Evolutionary conservation across 2,329 filamentous ascomycete species (phyloP), one percentile per base, ranked within the genome.

Genomic region (Fusarium sp.): DNA sequence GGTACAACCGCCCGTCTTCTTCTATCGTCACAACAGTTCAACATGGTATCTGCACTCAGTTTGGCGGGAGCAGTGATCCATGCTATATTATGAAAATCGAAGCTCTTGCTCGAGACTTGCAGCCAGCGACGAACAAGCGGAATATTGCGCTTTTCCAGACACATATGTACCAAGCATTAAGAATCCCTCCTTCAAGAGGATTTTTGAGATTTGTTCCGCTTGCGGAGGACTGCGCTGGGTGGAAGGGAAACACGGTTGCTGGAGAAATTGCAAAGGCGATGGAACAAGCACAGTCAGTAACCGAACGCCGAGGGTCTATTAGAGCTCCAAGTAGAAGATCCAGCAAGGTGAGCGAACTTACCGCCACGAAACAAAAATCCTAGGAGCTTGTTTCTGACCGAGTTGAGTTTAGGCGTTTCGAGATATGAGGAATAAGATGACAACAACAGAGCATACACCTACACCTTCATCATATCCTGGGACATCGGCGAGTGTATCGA

Each of bases 71-170:
- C 7, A 91, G 92, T 66, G 90, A 94, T 49, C 91, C 92, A 5
- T 91, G 92, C 20, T 97, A 97, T 75, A 85, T 90, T 61, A 82
- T 97, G 73, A 90, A 88, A 33, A 86, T 97, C 60, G 90, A 86
- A 35, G 89, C 92, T 1, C 82, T 96, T 11, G 84, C 91, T 2
- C 83, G 83, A 13, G 85, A 92, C 67, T 81, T 96, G 3, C 89
- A 90, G 63, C 87, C 91, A 0, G 86, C 88, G 5, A 92, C 88
- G 51, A 97, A 97, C 80, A 91, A 91, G 76, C 88, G 93, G 65
- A 96, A 95, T 76, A 88, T 92, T 2, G 84, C 85, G n/a, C 80
- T 96, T 18, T 86, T 96, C 5, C 92, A 96, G 75, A 84, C 83
- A n/a, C 90, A 91, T 76, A 85, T 97, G 77, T 84, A 88, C 15